Evolutionary conservation across 164 flowering plant genomes (phyloP).

Genomic region (Berberis thunbergii): DNA sequence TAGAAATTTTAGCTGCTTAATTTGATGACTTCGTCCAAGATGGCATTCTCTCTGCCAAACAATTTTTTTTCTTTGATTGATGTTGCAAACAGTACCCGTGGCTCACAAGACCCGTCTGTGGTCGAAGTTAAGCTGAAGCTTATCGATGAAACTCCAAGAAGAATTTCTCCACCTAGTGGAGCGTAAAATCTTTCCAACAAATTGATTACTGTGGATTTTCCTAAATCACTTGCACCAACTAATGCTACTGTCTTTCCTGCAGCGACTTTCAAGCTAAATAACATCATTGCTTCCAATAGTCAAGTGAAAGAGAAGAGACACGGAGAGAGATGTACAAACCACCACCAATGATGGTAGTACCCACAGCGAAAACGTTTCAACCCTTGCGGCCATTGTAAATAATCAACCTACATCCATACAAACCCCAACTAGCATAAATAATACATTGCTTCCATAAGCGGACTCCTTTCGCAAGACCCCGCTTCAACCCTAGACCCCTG

Average conservation of each 20-base stretch:
- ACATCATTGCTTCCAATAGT: neutral
- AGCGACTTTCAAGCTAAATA: neutral
- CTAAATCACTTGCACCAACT: constrained; percentile 2
- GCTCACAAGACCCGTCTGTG: neutral
- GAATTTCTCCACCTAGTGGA: neutral
- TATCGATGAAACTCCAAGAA: neutral
- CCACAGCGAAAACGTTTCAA: neutral
- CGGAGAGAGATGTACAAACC: neutral
- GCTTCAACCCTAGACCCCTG: neutral
- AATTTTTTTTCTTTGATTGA: constrained; percentile 1
- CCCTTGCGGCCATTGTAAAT: neutral
- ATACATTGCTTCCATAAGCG: constrained; percentile 2
- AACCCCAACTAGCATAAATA: neutral
- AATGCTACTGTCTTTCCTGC: constrained; percentile 3
- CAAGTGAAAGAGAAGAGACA: neutral
- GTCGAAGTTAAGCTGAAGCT: constrained; percentile 1
- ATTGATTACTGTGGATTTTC: constrained; percentile 2
- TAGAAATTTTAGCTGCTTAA: neutral
- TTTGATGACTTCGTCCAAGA: neutral
- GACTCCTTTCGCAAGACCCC: constrained; percentile 1
- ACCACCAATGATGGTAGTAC: neutral
- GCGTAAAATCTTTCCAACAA: constrained; percentile 1
- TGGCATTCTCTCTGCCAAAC: constrained; percentile 1
- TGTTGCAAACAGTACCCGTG: neutral
- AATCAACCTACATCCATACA: constrained; percentile 2